Base-by-base conservation (phyloP, 345 rosid species). In the Raphanus sativus region DNA sequence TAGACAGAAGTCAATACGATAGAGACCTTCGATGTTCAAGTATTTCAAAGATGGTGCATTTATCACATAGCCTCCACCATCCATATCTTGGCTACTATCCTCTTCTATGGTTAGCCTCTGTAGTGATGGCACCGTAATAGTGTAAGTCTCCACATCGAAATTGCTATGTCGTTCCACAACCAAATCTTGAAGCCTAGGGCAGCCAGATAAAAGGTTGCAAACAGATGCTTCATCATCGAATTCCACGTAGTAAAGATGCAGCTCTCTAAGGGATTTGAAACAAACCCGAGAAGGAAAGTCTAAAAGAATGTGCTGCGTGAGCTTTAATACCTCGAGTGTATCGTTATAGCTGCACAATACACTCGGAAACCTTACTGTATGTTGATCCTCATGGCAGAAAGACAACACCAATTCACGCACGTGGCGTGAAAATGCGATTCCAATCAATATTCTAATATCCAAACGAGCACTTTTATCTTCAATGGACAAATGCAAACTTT, bases 261-360 rank as follows among this genome's bases (percentile, higher is more conserved):
- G 16, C 67, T 26, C 4, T 10, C 67, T 26, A 3, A 40, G 58
- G 2, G 40, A 42, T 0, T 15, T 60, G 0, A 71, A 9, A 29
- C 75, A 26, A 71, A 71, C 59, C 17, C 16, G 66, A 26, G 42
- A 60, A 38, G 67, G 56, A 6, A 71, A 13, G 10, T 40, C 40
- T 15, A 71, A 28, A 25, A 26, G 59, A 71, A 54, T 26, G 26
- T 15, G 15, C 15, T 16, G 0, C 3, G 0, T 6, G 25, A 52
- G 58, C 5, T 24, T 10, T 5, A 11, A 40, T 15, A 15, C 16
- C 12, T 71, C 58, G 2, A 71, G 59, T 60, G 67, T 71, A 11
- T 42, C 2, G 42, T 28, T 61, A 10, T 0, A 60, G 6, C 67
- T 60, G 3, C n/a, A 71, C 10, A 60, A 38, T n/a, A 15, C 67